Base-by-base conservation (phyloP, 768 basidiomycete genomes). In the Mycena rosella region DNA sequence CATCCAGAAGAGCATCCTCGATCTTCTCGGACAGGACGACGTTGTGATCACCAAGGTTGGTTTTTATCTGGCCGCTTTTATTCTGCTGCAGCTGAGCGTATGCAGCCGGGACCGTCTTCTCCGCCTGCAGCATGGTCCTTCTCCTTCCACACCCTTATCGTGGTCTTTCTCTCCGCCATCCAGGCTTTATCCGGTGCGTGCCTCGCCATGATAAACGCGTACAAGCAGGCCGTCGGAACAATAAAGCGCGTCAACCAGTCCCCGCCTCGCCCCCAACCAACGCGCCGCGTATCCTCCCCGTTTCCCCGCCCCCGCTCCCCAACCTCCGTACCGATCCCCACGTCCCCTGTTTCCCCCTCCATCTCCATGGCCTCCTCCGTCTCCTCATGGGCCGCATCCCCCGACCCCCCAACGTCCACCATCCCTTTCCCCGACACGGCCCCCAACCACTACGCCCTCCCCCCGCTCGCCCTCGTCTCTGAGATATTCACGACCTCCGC, bases 121-220 rank as follows among this genome's bases (percentile, higher is more conserved):
- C 68, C 80, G 17, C 49, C 75, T 15, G 51, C 75, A 20, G 59
- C 74, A 20, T 74, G 77, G 64, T 34, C 73, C n/a, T 75, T 79
- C 48, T 82, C 86, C 22, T 80, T 84, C 65, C 84, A 80, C 29
- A 74, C 75, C 55, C 75, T 94, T 42, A 81, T 93, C 58, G 85
- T 96, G 49, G 76, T 92, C 68, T 78, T 93, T 22, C 89, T 96
- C 24, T 93, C 95, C 15, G 84, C 89, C 30, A 83, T 95, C 17
- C 93, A 94, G 72, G 82, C 85, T 8, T 77, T 95, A 36, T 94
- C 94, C 0, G 89, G 91, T 11, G 78, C 83, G 40, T 90, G 89
- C 71, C 86, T 95, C 15, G 83, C 88, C 40, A 80, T 95, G 57
- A 88, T 92, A 51, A 86, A 91, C 53, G 81, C 86, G 24, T 92